These are phyloP conservation scores for Linderniella brevidens DNA, from an alignment of 257 asterid species.

Conservation along the genomic window DNA sequence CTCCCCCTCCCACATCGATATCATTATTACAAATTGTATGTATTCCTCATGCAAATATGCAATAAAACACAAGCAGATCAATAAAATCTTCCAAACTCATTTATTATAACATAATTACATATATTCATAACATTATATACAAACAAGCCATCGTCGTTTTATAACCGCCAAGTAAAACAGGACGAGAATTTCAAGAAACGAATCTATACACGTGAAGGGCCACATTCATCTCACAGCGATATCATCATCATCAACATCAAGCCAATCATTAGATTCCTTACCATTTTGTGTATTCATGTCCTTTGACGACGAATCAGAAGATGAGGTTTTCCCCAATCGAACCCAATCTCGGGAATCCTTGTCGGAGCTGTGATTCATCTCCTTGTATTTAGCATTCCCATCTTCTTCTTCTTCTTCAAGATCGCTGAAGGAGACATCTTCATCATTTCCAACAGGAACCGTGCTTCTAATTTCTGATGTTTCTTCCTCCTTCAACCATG, in stretches of 20 bases:
- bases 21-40: too few relatives aligned
- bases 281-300: conserved; percentile 12
- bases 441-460: conserved; percentile 51
- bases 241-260: conserved; percentile 48
- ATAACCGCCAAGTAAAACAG: too few relatives aligned
- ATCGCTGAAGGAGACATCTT: conserved; percentile 94
- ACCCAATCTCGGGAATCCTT: conserved; percentile 86
- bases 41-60: too few relatives aligned
- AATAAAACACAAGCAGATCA: too few relatives aligned
- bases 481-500: conserved; percentile 95
- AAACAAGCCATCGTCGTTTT: too few relatives aligned
- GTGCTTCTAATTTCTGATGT: conserved; percentile 23
- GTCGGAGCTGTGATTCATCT: conserved; percentile 37
- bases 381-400: conserved; percentile 28
- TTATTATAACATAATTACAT: too few relatives aligned
- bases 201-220: too few relatives aligned
- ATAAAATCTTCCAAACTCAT: too few relatives aligned
- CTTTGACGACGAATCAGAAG: conserved; percentile 14
- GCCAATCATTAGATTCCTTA: conserved; percentile 65
- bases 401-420: conserved; percentile 90
- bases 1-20: too few relatives aligned
- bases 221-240: conserved; percentile 40
- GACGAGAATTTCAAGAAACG: too few relatives aligned
- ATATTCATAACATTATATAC: too few relatives aligned
- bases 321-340: conserved; percentile 36